Conservation (phyloP, 2,329 filamentous ascomycete genomes). For the Colletotrichum neosansevieriae region DNA sequence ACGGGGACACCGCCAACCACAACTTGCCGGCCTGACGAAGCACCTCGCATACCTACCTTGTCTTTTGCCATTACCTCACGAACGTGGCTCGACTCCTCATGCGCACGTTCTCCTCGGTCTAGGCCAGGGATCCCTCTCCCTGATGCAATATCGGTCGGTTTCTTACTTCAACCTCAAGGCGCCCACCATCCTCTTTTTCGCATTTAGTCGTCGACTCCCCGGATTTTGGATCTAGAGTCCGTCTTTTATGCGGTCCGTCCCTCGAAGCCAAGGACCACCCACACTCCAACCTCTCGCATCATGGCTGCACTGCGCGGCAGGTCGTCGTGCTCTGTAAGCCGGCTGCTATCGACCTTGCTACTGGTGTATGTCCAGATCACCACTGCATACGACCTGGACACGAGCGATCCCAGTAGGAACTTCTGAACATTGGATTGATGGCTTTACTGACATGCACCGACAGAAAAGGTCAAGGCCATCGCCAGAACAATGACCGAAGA, state of each 20-base stretch:
- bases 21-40: slow-evolving; percentile 16
- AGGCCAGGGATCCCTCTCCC: slow-evolving; percentile 17
- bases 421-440: neutral
- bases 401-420: slow-evolving; percentile 50
- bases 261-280: slow-evolving; percentile 22
- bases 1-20: slow-evolving; percentile 14
- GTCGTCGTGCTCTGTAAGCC: slow-evolving; percentile 33
- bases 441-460: slow-evolving; percentile 2
- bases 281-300: slow-evolving; percentile 13
- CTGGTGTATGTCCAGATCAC: slow-evolving; percentile 41
- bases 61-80: slow-evolving; percentile 13
- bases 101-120: slow-evolving; percentile 19
- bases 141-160: slow-evolving; percentile 13
- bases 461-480: slow-evolving; percentile 63
- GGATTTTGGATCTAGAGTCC: slow-evolving; percentile 18
- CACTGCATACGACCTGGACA: slow-evolving; percentile 52
- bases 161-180: slow-evolving; percentile 20
- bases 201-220: slow-evolving; percentile 25
- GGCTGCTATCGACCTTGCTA: slow-evolving; percentile 29
- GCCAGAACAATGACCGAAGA: slow-evolving; percentile 61
- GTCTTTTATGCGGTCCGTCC: slow-evolving; percentile 28
- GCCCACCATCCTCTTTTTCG: slow-evolving; percentile 19
- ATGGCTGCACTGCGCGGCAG: slow-evolving; percentile 38
- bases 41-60: slow-evolving; percentile 5
- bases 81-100: slow-evolving; percentile 32